These are phyloP conservation scores for Aphanocladium album DNA, from an alignment of 2,329 filamentous ascomycete species.

Conservation along the genomic window DNA sequence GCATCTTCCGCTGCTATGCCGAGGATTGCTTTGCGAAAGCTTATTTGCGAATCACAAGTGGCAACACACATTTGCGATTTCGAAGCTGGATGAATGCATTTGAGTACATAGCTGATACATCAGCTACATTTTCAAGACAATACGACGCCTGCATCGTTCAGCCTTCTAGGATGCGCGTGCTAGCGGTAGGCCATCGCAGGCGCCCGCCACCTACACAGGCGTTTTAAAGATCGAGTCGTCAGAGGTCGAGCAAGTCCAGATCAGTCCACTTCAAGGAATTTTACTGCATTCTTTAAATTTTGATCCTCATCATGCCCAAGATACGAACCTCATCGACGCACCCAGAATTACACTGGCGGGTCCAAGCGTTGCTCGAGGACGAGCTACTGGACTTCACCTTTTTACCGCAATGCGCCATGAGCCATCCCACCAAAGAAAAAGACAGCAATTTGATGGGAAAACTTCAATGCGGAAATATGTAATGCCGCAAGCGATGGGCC, in stretches of 20 bases:
- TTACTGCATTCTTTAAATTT: no score
- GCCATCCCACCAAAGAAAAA: constrained; percentile 16
- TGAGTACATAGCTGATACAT: no score
- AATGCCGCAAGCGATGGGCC: constrained; percentile 24
- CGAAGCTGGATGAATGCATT: no score
- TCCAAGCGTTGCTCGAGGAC: constrained; percentile 15
- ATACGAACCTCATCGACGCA: constrained; percentile 18
- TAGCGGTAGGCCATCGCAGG: not conserved
- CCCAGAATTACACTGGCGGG: constrained; percentile 15
- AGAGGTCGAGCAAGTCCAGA: not conserved
- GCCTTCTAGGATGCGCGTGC: not conserved
- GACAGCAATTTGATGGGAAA: constrained; percentile 28
- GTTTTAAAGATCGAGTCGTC: not conserved
- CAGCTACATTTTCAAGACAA: not conserved
- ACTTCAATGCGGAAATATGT: constrained; percentile 27
- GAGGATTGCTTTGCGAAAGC: no score
- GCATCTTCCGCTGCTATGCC: no score
- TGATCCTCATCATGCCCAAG: not conserved
- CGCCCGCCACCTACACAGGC: not conserved
- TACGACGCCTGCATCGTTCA: not conserved
- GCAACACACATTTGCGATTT: no score
- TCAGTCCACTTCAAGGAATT: not conserved
- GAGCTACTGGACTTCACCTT: constrained; percentile 20
- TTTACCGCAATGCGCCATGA: constrained; percentile 17
- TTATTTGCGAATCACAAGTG: no score